Conservation (phyloP, 2,329 filamentous ascomycete species). For the Biscogniauxia mediterranea region DNA sequence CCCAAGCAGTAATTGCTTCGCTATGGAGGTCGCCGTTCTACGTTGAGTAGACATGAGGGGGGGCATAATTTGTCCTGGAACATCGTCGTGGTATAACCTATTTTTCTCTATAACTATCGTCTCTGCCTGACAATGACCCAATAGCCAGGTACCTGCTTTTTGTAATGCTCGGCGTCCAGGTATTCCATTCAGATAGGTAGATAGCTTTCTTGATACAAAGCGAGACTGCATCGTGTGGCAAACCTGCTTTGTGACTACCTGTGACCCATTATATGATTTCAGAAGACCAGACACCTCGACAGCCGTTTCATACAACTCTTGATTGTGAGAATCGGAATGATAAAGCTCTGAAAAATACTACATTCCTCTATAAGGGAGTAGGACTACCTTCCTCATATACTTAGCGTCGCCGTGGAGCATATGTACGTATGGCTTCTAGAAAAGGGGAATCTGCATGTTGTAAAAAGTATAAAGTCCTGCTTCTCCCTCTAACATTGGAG, state of each 20-base stretch:
- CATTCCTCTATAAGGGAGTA: conserved; percentile 4
- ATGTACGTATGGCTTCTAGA: not conserved
- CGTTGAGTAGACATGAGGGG: not conserved
- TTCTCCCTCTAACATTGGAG: conserved; percentile 8
- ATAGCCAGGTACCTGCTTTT: not conserved
- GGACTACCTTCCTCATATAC: not conserved
- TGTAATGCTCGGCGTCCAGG: not conserved
- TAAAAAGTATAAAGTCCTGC: conserved; percentile 18
- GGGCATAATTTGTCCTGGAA: not conserved
- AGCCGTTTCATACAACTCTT: not conserved
- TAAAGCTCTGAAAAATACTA: not conserved
- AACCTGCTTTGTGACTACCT: not conserved
- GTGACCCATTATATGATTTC: conserved; percentile 3
- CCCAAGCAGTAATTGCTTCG: not conserved
- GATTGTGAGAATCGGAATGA: not conserved
- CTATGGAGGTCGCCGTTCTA: not conserved
- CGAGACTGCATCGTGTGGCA: not conserved
- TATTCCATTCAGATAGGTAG: not conserved
- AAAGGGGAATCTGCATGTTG: not conserved
- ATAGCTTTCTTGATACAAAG: not conserved
- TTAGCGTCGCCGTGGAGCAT: not conserved
- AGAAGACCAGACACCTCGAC: not conserved
- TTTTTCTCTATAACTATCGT: not conserved
- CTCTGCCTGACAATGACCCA: not conserved
- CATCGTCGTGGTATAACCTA: not conserved